These are phyloP conservation scores for Amanita thiersii DNA, from an alignment of 768 basidiomycete genomes.

Conservation along the genomic window DNA sequence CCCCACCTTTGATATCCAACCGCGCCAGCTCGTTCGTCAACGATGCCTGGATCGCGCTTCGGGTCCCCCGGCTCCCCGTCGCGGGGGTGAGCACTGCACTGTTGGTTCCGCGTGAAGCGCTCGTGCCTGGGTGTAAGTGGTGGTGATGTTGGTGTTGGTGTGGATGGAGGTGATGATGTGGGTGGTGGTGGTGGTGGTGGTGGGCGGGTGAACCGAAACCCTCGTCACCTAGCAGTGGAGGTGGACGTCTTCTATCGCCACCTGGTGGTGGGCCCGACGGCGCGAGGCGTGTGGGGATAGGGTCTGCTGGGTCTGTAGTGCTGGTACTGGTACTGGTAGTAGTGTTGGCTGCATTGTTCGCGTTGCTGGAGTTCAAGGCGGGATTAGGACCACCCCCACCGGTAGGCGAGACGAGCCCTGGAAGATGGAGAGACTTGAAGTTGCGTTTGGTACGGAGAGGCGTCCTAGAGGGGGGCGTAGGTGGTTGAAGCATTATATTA, in stretches of 20 bases:
- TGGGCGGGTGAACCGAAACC: constrained; percentile 19
- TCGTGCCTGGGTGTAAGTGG: not conserved
- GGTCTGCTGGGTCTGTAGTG: too few species aligned
- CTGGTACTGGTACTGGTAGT: too few species aligned
- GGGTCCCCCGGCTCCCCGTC: constrained; percentile 29
- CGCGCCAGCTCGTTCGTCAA: constrained; percentile 83
- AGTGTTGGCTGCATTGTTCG: constrained; percentile 12
- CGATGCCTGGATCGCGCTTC: constrained; percentile 62
- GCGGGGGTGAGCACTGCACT: constrained; percentile 31
- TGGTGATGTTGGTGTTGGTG: not conserved
- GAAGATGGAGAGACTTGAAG: constrained; percentile 77
- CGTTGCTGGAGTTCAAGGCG: constrained; percentile 6
- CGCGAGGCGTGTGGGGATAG: not conserved
- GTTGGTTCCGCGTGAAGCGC: constrained; percentile 26
- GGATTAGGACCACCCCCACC: too few species aligned
- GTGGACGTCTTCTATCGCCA: constrained; percentile 62
- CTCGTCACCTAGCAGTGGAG: constrained; percentile 70
- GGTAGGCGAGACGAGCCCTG: too few species aligned
- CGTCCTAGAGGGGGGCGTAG: constrained; percentile 18
- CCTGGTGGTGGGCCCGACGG: not conserved
- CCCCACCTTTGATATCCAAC: constrained; percentile 75
- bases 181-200: not conserved
- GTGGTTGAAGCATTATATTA: not conserved
- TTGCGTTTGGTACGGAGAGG: constrained; percentile 88
- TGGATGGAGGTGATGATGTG: not conserved